Base-by-base conservation (phyloP, 2,329 filamentous ascomycete genomes). In the Pyricularia grisea region DNA sequence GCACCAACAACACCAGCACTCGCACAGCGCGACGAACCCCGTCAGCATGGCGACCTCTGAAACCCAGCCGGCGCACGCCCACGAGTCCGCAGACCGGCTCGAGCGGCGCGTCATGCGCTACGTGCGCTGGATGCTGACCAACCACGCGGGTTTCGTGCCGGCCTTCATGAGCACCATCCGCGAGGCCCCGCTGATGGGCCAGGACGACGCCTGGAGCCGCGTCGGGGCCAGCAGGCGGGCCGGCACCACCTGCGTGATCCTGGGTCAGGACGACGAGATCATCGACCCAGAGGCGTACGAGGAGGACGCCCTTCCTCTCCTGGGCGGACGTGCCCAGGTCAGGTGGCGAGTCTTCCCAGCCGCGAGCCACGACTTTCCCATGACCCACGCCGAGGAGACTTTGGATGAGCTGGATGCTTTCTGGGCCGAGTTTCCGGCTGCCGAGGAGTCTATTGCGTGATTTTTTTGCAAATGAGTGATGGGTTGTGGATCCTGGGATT, bases 121-220 rank as follows among this genome's bases (percentile, higher is more conserved):
- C 72, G 83, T 89, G 61, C 80, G 83, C 70, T 89, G 87, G 87
- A 86, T 87, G 79, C 78, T 88, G 9, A 74, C 78, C 10, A 72
- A 85, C 73, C 87, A 89, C 75, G 72, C 76, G 9, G 87, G 87
- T 12, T 89, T 89, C 75, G 81, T 89, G 14, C 81, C 81, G 9
- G 82, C 86, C 10, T 89, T 89, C 75, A 85, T 88, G 80, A 85
- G 83, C 66, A 85, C 84, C 65, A 80, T 89, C 69, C 81, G 82
- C 64, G 77, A 83, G 72, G 84, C 83, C 12, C 86, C 86, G 11
- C 78, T 89, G 69, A 81, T 82, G 68, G 81, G 79, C 12, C 84
- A 87, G 77, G 79, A 85, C 23, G 79, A 80, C 25, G 79, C 79
- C 36, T 89, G 85, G 84, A 74, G 74, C 58, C 75, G 77, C 70